These are phyloP conservation scores for Penicillium sp. DNA, from an alignment of 2,329 filamentous ascomycete genomes.

Conservation along the genomic window DNA sequence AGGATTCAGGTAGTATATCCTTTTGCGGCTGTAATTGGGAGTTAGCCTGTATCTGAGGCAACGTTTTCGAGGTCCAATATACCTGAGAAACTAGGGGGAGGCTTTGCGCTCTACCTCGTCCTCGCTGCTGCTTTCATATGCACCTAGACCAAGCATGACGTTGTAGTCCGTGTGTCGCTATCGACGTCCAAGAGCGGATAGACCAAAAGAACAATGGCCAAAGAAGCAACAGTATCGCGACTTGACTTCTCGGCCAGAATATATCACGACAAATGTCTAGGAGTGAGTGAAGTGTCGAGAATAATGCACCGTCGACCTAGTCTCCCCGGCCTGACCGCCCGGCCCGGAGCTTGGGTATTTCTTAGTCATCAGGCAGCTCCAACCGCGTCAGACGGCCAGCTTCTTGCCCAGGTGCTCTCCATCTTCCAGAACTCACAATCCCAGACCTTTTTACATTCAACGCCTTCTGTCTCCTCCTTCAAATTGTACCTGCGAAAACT, in stretches of 20 bases:
- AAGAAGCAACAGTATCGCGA: background rate
- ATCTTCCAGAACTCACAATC: constrained; percentile 11
- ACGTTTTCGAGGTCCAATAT: background rate
- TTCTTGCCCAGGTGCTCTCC: constrained; percentile 10
- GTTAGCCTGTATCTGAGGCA: background rate
- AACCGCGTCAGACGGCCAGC: constrained; percentile 34
- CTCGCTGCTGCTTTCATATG: constrained; percentile 47
- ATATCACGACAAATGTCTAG: background rate
- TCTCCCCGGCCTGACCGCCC: background rate
- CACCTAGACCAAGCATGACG: constrained; percentile 41
- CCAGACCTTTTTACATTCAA: constrained; percentile 5
- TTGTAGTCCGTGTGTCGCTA: constrained; percentile 1
- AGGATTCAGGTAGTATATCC: background rate
- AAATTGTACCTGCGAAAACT: background rate
- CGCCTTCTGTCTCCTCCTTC: constrained; percentile 1
- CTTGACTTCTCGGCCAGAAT: background rate
- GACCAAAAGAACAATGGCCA: background rate
- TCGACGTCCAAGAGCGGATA: background rate
- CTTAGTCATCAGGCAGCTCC: constrained; percentile 41
- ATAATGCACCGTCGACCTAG: background rate
- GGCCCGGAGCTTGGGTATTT: constrained; percentile 13
- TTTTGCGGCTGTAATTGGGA: background rate
- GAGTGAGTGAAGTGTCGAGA: background rate
- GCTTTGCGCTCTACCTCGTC: constrained; percentile 35
- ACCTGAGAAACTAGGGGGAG: constrained; percentile 24